phyloP scores from a whole-genome alignment of 305 asterid genomes.

The Fraxinus albicans region DNA sequence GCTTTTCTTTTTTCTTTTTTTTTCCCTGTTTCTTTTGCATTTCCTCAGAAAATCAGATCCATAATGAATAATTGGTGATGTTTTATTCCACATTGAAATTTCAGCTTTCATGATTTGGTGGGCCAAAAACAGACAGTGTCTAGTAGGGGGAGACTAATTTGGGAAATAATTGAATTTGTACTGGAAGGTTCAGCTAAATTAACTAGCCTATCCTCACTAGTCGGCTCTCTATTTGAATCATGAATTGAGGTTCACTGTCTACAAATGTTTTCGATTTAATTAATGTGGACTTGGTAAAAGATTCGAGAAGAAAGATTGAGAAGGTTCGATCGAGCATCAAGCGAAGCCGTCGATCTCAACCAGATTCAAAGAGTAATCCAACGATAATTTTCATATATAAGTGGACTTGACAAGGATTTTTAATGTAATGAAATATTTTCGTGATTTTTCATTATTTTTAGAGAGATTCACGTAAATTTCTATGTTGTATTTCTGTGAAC shows the following conservation, averaged over 20 bases:
- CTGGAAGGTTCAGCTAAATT: background rate
- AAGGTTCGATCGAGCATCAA: background rate
- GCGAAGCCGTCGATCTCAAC: background rate
- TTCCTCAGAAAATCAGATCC: background rate
- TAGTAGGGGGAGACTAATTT: background rate
- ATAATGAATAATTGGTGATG: background rate
- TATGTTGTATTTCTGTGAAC: background rate
- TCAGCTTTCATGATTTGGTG: conserved; percentile 9
- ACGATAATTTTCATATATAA: background rate
- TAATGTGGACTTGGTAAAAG: background rate
- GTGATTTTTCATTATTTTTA: background rate
- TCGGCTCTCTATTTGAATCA: background rate
- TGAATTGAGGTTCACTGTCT: background rate
- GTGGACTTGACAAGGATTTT: background rate
- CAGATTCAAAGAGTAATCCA: background rate
- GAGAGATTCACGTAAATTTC: background rate
- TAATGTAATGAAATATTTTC: background rate
- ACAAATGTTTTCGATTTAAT: background rate
- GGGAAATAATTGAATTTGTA: background rate
- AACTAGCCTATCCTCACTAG: background rate
- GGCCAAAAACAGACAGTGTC: background rate
- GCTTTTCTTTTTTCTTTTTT: conserved; percentile 19
- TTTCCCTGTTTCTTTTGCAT: conserved; percentile 18
- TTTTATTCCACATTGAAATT: background rate
- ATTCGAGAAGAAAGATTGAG: background rate